These are phyloP conservation scores for Trichoderma gamsii DNA, from an alignment of 495 filamentous ascomycete genomes.

Conservation along the genomic window DNA sequence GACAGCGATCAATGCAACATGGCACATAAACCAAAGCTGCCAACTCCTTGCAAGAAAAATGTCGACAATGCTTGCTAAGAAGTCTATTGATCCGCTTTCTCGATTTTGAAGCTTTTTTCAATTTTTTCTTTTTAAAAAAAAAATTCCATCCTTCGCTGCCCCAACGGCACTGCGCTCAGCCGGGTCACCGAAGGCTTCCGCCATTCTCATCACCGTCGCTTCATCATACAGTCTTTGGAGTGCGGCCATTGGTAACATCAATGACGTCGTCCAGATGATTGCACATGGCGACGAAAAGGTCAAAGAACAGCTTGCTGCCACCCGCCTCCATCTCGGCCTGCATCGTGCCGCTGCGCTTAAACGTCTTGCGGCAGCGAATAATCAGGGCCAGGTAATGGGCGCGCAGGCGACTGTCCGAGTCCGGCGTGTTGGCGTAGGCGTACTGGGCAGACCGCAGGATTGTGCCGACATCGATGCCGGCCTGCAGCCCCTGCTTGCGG, in stretches of 20 bases:
- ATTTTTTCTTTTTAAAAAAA: not conserved
- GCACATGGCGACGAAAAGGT: constrained; percentile 95
- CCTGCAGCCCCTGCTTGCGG: constrained; percentile 86
- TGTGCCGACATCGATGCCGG: constrained; percentile 74
- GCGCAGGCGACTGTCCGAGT: constrained; percentile 81
- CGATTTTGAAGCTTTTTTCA: constrained; percentile 5
- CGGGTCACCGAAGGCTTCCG: constrained; percentile 8
- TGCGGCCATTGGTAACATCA: constrained; percentile 50
- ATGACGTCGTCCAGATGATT: constrained; percentile 91
- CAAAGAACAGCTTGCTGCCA: constrained; percentile 83
- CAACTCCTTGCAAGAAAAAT: too few species aligned
- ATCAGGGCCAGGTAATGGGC: constrained; percentile 93
- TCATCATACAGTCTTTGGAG: constrained; percentile 45
- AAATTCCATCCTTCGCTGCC: not conserved
- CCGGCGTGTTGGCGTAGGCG: constrained; percentile 88
- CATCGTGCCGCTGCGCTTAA: constrained; percentile 95
- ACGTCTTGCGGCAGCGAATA: constrained; percentile 86
- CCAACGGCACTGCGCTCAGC: not conserved
- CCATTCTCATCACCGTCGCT: constrained; percentile 16
- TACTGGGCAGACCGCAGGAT: constrained; percentile 87
- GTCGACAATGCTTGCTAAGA: not conserved
- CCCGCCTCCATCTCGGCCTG: constrained; percentile 89
- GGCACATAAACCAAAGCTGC: too few species aligned
- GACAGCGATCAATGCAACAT: not conserved
- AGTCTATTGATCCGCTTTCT: not conserved